Evolutionary conservation across 1,139 yeast genomes (phyloP).

Genomic region (Pneumocystis canis): DNA sequence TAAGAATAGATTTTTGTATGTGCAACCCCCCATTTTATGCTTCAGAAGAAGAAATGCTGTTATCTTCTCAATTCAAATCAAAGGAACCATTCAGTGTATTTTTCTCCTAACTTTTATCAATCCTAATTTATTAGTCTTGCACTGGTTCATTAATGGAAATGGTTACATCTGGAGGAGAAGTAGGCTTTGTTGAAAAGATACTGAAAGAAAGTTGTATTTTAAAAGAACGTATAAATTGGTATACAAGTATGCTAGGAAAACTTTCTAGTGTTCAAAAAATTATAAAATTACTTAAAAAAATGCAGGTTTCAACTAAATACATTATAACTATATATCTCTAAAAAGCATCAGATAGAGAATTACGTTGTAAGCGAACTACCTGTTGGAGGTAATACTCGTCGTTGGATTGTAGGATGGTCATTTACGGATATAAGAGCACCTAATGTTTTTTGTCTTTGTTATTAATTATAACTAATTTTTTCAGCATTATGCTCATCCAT

Average conservation of each 20-base stretch:
- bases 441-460: not conserved
- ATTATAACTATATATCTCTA: not conserved
- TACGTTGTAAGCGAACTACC: slow-evolving; percentile 15
- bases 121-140: slow-evolving; percentile 10
- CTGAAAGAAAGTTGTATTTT: slow-evolving; percentile 22
- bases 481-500: slow-evolving; percentile 3
- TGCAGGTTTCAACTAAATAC: not conserved
- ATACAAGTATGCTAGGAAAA: slow-evolving; percentile 19
- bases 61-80: slow-evolving; percentile 12
- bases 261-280: slow-evolving; percentile 10
- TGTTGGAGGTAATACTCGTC: slow-evolving; percentile 16
- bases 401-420: slow-evolving; percentile 30
- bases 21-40: slow-evolving; percentile 36
- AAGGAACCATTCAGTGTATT: slow-evolving; percentile 6
- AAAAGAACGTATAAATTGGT: slow-evolving; percentile 16
- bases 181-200: slow-evolving; percentile 25
- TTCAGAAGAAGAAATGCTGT: slow-evolving; percentile 22
- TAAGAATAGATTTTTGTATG: slow-evolving; percentile 21
- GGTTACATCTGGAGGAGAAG: slow-evolving; percentile 30
- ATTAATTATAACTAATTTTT: slow-evolving; percentile 2
- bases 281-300: slow-evolving; percentile 5
- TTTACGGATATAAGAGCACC: slow-evolving; percentile 11
- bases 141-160: slow-evolving; percentile 23
- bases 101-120: not conserved
- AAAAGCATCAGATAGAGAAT: slow-evolving; percentile 8